Evolutionary conservation across 805 yeast genomes (phyloP).

Genomic region (Saturnispora sekii): DNA sequence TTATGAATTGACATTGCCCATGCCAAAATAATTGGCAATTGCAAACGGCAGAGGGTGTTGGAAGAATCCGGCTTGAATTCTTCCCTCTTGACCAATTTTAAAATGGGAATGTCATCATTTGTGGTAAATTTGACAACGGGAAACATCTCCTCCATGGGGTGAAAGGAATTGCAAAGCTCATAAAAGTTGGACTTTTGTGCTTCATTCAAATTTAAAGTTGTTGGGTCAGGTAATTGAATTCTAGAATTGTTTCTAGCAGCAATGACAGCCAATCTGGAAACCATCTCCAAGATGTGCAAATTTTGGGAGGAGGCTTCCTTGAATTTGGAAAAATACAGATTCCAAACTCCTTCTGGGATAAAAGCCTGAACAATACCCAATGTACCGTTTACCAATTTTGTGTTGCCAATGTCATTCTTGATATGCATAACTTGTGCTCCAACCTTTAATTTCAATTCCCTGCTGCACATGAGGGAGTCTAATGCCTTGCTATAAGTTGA

Average conservation of each 20-base stretch:
- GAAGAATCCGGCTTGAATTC: conserved; percentile 26
- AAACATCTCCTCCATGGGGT: conserved; percentile 19
- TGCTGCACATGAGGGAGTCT: conserved; percentile 59
- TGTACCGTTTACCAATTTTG: conserved; percentile 79
- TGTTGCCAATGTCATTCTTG: conserved; percentile 56
- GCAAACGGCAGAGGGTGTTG: conserved; percentile 34
- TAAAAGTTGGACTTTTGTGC: conserved; percentile 2
- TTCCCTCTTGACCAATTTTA: conserved; percentile 26
- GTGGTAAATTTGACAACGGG: conserved; percentile 42
- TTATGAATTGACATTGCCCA: conserved; percentile 84
- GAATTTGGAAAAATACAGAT: conserved; percentile 12
- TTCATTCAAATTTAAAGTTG: conserved; percentile 8
- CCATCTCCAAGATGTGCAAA: conserved; percentile 8
- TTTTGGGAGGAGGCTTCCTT: conserved; percentile 7
- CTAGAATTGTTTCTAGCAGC: conserved; percentile 6
- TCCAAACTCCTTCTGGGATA: conserved; percentile 25
- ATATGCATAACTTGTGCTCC: conserved; percentile 94
- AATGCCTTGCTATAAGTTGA: conserved; percentile 15
- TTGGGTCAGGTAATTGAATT: conserved; percentile 6
- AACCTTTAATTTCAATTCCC: conserved; percentile 51
- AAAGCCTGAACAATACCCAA: conserved; percentile 67
- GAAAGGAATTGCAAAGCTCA: conserved; percentile 17
- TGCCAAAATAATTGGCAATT: conserved; percentile 61
- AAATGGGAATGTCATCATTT: conserved; percentile 21
- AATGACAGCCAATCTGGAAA: conserved; percentile 2